Evolutionary conservation across 2,329 filamentous ascomycete genomes (phyloP).

Genomic region (Trichoderma arundinaceum): DNA sequence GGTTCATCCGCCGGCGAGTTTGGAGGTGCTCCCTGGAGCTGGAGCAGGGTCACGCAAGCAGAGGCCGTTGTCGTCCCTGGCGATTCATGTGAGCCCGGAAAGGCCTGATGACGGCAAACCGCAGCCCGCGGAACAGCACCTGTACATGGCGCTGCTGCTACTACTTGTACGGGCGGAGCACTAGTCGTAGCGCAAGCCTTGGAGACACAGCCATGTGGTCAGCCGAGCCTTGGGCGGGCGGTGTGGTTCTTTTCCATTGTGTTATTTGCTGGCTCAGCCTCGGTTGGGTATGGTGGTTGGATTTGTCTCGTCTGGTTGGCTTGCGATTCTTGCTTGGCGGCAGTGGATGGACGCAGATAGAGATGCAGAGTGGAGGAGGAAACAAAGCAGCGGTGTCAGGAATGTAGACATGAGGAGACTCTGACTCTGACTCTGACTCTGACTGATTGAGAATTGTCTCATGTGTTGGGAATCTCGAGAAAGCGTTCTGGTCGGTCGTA

Average conservation of each 20-base stretch:
- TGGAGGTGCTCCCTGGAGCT: background rate
- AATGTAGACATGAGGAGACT: too few relatives aligned
- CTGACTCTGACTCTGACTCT: too few relatives aligned
- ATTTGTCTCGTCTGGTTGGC: background rate
- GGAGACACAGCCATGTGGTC: conserved; percentile 22
- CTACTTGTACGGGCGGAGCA: background rate
- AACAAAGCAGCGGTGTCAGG: background rate
- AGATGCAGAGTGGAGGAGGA: background rate
- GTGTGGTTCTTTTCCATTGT: conserved; percentile 5
- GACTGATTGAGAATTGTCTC: background rate
- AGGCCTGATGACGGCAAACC: background rate
- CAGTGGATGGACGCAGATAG: background rate
- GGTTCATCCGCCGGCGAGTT: conserved; percentile 1
- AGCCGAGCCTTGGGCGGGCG: conserved; percentile 13
- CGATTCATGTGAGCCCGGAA: background rate
- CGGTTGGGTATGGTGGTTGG: conserved; percentile 18
- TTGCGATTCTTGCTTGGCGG: conserved; percentile 1
- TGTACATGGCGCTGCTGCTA: background rate
- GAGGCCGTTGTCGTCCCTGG: background rate
- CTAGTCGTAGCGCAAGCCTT: conserved; percentile 9
- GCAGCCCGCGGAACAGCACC: background rate
- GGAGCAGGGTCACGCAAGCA: background rate
- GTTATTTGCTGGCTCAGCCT: conserved; percentile 18
- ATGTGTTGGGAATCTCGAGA: background rate
- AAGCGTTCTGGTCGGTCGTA: background rate